These are phyloP conservation scores for Nothophytophthora sp. DNA, from an alignment of 352 stramenopile genomes.

Conservation along the genomic window DNA sequence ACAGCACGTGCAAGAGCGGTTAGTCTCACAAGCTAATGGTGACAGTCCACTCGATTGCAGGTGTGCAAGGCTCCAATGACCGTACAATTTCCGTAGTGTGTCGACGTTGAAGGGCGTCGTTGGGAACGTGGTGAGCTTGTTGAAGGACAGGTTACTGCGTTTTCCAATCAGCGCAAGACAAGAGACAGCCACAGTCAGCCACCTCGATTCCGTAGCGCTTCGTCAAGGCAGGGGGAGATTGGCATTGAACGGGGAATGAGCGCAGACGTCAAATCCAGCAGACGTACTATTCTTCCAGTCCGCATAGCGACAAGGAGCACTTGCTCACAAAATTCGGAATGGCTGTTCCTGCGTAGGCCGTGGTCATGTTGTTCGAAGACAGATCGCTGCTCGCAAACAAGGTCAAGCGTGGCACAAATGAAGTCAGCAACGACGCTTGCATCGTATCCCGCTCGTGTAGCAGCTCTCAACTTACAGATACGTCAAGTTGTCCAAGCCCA, in stretches of 20 bases:
- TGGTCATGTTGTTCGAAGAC: slow-evolving; percentile 32
- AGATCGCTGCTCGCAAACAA: slow-evolving; percentile 32
- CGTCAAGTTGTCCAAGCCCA: slow-evolving; percentile 20
- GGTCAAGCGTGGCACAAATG: not conserved
- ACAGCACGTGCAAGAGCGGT: not conserved
- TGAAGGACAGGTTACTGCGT: slow-evolving; percentile 36
- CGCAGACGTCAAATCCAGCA: not conserved
- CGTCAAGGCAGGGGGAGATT: not conserved
- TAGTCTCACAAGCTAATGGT: too few species aligned
- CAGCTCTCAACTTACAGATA: slow-evolving; percentile 26
- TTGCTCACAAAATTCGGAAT: slow-evolving; percentile 6
- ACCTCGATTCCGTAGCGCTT: too few species aligned
- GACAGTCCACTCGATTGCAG: not conserved
- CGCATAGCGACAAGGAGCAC: slow-evolving; percentile 23
- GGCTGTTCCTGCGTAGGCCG: slow-evolving; percentile 31
- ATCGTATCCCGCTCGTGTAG: too few species aligned
- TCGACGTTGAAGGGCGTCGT: slow-evolving; percentile 23
- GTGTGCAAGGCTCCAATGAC: not conserved
- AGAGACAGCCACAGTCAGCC: not conserved
- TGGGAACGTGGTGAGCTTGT: slow-evolving; percentile 29
- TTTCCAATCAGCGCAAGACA: not conserved
- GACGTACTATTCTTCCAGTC: slow-evolving; percentile 35
- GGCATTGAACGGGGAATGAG: not conserved
- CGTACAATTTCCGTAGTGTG: slow-evolving; percentile 27
- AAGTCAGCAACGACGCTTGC: not conserved